phyloP scores from a whole-genome alignment of 768 basidiomycete genomes.

The Hydnum rufescens region DNA sequence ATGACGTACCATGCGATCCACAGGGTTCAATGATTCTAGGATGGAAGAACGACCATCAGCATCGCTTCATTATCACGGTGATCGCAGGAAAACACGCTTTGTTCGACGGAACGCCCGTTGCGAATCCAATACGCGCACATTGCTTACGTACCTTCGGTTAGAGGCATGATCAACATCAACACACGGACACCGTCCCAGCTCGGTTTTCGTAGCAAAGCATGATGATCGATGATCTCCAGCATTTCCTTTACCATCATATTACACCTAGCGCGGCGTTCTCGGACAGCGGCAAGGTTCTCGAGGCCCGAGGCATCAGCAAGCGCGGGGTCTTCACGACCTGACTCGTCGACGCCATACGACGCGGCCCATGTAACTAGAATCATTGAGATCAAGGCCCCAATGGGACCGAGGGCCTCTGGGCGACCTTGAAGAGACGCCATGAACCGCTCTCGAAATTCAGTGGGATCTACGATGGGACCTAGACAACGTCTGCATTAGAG shows the following conservation, averaged over 20 bases:
- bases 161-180: conserved; percentile 57
- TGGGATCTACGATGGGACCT: conserved; percentile 76
- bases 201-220: conserved; percentile 59
- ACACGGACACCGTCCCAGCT: conserved; percentile 75
- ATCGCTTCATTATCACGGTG: no score
- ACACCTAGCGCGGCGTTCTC: conserved; percentile 32
- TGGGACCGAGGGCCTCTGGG: conserved; percentile 37
- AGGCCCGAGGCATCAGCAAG: neutral
- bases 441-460: conserved; percentile 57
- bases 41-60: no score
- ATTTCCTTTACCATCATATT: conserved; percentile 59
- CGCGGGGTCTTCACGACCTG: conserved; percentile 31
- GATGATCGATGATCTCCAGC: conserved; percentile 58
- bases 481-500: neutral
- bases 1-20: conserved; percentile 26
- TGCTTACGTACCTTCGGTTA: conserved; percentile 75
- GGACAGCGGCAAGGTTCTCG: conserved; percentile 15
- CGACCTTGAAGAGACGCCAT: conserved; percentile 19
- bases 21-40: conserved; percentile 25
- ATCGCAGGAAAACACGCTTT: no score
- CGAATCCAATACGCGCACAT: no score
- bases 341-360: conserved; percentile 73
- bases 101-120: no score
- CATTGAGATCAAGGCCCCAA: conserved; percentile 60
- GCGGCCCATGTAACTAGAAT: conserved; percentile 75